Base-by-base conservation (phyloP, 345 rosid species). In the Citrus unshiu region DNA sequence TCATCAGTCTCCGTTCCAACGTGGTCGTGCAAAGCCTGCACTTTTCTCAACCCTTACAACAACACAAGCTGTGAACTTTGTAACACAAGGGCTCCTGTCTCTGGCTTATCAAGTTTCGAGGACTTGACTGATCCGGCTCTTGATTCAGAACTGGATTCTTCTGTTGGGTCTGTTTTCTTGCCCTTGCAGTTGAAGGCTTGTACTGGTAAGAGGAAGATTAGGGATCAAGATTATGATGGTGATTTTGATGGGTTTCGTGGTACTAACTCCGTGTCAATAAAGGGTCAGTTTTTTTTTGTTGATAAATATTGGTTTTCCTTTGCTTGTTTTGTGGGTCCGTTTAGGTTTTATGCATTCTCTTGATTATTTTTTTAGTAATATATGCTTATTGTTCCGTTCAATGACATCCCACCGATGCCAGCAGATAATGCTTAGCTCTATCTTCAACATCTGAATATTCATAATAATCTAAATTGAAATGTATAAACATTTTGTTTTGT, bases 1-100 rank as follows among this genome's bases (percentile, higher is more conserved):
- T 32, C 86, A 56, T 30, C 87, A 3, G 66, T 77, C 32, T 34
- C 82, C 22, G 81, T 83, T 77, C 79, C 90, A 6, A 87, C 84
- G 56, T 96, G 99, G 98, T 66, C 97, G 0, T 96, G 99, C 89
- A 94, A 91, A 80, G 92, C 92, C 24, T 96, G 99, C 86, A 94
- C 99, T 76, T 94, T 91, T 81, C 77, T 91, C 76, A 96, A 96
- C 87, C 85, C 90, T 7, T 93, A 89, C 84, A 91, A 85, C 83
- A 93, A 86, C 81, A 68, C 84, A 39, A 73, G 51, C 83, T 96
- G 99, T 81, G 93, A 89, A 29, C 80, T 93, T 60, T 96, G 98
- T 54, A 90, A 86, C 66, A 85, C 92, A 1, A 85, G 93, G 76
- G 87, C 92, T 4, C 81, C 88, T 3, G 27, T 80, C 21, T 83